phyloP scores from a whole-genome alignment of 2,329 filamentous ascomycete genomes.

The Fusarium solani-melongenae region DNA sequence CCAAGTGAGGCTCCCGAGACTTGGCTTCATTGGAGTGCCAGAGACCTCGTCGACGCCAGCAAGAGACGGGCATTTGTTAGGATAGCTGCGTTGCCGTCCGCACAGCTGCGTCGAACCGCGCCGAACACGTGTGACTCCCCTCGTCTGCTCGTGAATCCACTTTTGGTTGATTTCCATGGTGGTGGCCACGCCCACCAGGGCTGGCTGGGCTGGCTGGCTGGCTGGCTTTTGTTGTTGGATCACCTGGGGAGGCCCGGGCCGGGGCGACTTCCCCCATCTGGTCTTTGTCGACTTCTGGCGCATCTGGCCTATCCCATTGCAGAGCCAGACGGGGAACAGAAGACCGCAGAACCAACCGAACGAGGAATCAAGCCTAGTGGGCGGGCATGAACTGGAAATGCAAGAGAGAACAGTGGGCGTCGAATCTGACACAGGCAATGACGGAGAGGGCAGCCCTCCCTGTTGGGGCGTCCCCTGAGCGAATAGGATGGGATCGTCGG shows the following conservation, averaged over 20 bases:
- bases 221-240: slow-evolving; percentile 2
- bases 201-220: slow-evolving; percentile 2
- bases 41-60: not conserved
- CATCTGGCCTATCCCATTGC: not conserved
- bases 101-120: not conserved
- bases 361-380: not conserved
- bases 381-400: slow-evolving; percentile 10
- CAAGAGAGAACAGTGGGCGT: slow-evolving; percentile 9
- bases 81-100: not conserved
- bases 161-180: slow-evolving; percentile 7
- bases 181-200: not conserved
- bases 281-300: not conserved
- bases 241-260: slow-evolving; percentile 22
- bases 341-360: not conserved
- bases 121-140: slow-evolving; percentile 10
- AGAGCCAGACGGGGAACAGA: not conserved
- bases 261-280: not conserved
- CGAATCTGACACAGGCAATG: slow-evolving; percentile 28
- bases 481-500: slow-evolving; percentile 19
- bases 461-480: not conserved
- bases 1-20: not conserved
- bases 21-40: not conserved
- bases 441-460: slow-evolving; percentile 7
- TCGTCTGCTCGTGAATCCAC: slow-evolving; percentile 8
- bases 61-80: not conserved